phyloP scores from a whole-genome alignment of 1,284 basidiomycete genomes.

The Tremellales sp. region DNA sequence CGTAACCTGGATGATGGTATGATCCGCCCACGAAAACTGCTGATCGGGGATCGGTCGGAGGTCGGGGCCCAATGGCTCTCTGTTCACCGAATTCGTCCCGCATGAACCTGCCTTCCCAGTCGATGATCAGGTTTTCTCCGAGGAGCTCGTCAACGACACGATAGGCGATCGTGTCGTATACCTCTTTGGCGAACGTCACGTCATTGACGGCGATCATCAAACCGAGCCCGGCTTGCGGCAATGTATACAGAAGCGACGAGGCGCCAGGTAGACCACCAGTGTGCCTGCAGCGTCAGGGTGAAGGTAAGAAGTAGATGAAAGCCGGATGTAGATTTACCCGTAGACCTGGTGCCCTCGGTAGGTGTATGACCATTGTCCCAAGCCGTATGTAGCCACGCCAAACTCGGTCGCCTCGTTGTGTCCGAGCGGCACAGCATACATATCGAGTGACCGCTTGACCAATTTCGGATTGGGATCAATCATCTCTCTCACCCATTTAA shows the following conservation, averaged over 20 bases:
- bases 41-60: slow-evolving; percentile 3
- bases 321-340: too few relatives aligned
- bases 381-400: slow-evolving; percentile 18
- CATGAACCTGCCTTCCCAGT: slow-evolving; percentile 21
- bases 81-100: neutral
- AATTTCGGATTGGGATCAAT: slow-evolving; percentile 20
- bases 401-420: slow-evolving; percentile 10
- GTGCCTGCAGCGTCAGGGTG: too few relatives aligned
- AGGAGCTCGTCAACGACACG: slow-evolving; percentile 21
- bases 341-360: slow-evolving; percentile 25
- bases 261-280: slow-evolving; percentile 27
- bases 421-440: slow-evolving; percentile 2
- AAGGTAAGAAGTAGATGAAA: too few relatives aligned
- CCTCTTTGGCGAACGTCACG: slow-evolving; percentile 15
- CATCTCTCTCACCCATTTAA: slow-evolving; percentile 29
- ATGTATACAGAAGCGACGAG: slow-evolving; percentile 9
- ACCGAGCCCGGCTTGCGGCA: slow-evolving; percentile 19
- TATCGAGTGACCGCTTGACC: slow-evolving; percentile 9
- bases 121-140: slow-evolving; percentile 12
- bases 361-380: slow-evolving; percentile 16
- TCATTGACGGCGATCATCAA: slow-evolving; percentile 26
- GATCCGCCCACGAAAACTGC: slow-evolving; percentile 7
- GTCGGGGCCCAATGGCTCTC: neutral
- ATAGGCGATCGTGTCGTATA: slow-evolving; percentile 14
- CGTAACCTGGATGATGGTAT: slow-evolving; percentile 21